Conservation (phyloP, 306 rosid species). For the Quercus alba region DNA sequence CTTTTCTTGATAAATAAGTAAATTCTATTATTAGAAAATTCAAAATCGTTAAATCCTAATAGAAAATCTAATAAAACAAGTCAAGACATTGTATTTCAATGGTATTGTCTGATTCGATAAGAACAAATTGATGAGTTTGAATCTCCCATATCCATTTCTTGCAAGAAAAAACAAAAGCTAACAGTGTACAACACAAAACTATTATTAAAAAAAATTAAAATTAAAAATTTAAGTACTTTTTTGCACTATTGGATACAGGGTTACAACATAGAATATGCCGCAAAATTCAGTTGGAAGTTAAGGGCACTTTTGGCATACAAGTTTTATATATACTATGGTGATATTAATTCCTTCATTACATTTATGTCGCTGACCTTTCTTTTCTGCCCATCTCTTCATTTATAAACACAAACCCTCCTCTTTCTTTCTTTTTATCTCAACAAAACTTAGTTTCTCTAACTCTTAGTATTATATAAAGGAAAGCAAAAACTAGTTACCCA, state of each 20-base stretch:
- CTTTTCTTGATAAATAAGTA: too few relatives aligned
- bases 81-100: too few relatives aligned
- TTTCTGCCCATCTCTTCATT: conserved; percentile 63
- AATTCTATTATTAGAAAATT: too few relatives aligned
- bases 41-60: too few relatives aligned
- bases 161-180: too few relatives aligned
- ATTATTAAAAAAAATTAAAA: background rate
- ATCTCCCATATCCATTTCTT: too few relatives aligned
- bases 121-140: too few relatives aligned
- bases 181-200: background rate
- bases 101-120: too few relatives aligned
- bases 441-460: conserved; percentile 5
- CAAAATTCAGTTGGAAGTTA: background rate
- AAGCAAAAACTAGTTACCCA: conserved; percentile 24
- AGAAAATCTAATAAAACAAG: too few relatives aligned
- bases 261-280: conserved; percentile 6
- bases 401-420: conserved; percentile 24
- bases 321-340: conserved; percentile 17
- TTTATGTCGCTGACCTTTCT: conserved; percentile 73
- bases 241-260: background rate
- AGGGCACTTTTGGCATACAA: conserved; percentile 48
- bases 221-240: background rate
- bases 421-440: conserved; percentile 10
- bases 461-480: conserved; percentile 33
- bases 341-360: conserved; percentile 51